Base-by-base conservation (phyloP, 2,329 filamentous ascomycete genomes). In the Talaromyces sp. region DNA sequence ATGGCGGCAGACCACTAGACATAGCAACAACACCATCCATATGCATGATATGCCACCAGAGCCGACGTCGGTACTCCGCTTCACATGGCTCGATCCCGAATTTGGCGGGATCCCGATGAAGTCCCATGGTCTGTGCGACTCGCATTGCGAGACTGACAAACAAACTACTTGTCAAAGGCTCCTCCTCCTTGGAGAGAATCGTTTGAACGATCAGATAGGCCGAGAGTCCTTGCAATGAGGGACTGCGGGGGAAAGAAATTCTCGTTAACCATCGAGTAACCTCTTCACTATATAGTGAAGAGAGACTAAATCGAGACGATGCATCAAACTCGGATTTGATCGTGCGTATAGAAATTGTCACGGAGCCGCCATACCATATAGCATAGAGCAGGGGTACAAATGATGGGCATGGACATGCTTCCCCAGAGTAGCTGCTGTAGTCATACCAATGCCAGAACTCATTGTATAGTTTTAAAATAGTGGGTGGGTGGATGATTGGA, bases 1-100 rank as follows among this genome's bases (percentile, higher is more conserved):
- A 62, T 8, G 77, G 77, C 6, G 77, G 77, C 11, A 80, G 64
- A 2, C 77, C 77, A 44, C 76, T 77, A 3, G 77, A 77, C 67
- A 79, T 77, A 2, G 77, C 74, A n/a, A 80, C 73, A 10, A 78
- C 70, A n/a, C 75, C 67, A 55, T 78, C 75, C 66, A 77, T 76
- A 40, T 79, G 74, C 22, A 78, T 72, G 32, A 79, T 76, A 54
- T 78, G 76, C 75, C 76, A 79, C 77, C 77, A 79, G 45, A 79
- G 64, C 14, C 76, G 69, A 45, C 77, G 70, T 22, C 77, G 68
- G 37, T 74, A 70, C 56, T 79, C 76, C 3, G 76, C 76, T 57
- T 78, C 75, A 30, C 70, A 71, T 3, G 74, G 64, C 10, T 69
- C 65, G 43, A 80, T 74, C 5, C 75, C 74, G 55, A 79, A 80